phyloP scores from a whole-genome alignment of 2,329 filamentous ascomycete species.

The Microsporum ferrugineum region DNA sequence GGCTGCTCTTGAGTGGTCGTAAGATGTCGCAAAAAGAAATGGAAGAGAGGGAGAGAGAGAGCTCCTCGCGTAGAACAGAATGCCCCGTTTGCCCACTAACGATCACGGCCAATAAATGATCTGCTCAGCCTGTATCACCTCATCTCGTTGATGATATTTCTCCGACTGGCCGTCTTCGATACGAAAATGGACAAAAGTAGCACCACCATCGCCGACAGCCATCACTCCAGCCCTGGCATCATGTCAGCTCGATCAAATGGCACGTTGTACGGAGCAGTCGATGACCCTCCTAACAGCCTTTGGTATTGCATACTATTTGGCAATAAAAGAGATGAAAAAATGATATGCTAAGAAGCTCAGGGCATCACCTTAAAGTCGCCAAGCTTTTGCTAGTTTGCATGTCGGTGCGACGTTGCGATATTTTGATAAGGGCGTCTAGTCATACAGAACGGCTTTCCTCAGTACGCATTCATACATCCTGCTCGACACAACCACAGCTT shows the following conservation, averaged over 20 bases:
- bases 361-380: neutral
- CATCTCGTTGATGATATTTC: neutral
- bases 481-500: neutral
- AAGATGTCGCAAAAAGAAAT: neutral
- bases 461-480: neutral
- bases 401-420: neutral
- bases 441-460: neutral
- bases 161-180: neutral
- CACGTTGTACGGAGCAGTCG: neutral
- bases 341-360: neutral
- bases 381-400: conserved; percentile 2
- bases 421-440: neutral
- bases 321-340: neutral
- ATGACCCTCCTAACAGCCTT: neutral
- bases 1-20: neutral
- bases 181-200: neutral
- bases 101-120: neutral
- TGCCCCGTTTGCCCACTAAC: neutral
- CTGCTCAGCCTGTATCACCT: neutral
- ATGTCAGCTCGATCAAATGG: neutral
- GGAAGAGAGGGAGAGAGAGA: neutral
- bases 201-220: neutral
- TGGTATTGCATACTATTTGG: neutral
- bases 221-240: neutral
- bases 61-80: neutral